Percentiles rank a stretch among this genome's conserved stretches.
Evolutionary conservation across 371 early-diverging fungal species (phyloP).

Genomic region (Mortierella sp.): DNA sequence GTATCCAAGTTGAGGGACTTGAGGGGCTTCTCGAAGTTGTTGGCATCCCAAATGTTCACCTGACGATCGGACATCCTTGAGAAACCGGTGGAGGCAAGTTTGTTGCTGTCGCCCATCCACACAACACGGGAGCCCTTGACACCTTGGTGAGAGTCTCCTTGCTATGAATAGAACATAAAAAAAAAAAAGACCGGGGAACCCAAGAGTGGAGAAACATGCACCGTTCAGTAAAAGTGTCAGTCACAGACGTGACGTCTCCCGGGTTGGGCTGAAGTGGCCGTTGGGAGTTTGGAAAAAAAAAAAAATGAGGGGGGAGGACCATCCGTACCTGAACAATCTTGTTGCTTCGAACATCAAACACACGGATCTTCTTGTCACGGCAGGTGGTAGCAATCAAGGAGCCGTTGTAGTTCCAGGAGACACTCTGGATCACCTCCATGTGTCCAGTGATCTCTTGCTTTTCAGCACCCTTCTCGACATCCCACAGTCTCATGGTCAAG

Average conservation of each 20-base stretch:
- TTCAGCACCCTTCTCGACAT: constrained; percentile 92
- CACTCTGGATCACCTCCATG: constrained; percentile 90
- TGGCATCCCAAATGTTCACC: constrained; percentile 88
- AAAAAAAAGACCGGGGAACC: background rate
- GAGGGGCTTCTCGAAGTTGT: constrained; percentile 80
- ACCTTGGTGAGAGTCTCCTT: constrained; percentile 91
- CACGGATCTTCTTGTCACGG: constrained; percentile 94
- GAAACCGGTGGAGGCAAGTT: constrained; percentile 95
- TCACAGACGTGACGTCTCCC: background rate
- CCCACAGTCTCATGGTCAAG: constrained; percentile 96
- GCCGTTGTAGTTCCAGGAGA: constrained; percentile 92
- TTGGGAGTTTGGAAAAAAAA: background rate
- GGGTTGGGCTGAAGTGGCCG: background rate
- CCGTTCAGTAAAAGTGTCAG: too few relatives aligned
- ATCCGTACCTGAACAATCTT: constrained; percentile 72
- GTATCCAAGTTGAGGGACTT: constrained; percentile 87
- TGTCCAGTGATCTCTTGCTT: constrained; percentile 91
- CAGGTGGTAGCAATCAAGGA: constrained; percentile 90
- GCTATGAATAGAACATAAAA: constrained; percentile 33
- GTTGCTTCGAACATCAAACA: constrained; percentile 92
- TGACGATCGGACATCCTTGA: constrained; percentile 93
- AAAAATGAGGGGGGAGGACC: constrained; percentile 4
- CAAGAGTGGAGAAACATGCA: too few relatives aligned
- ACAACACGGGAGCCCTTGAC: constrained; percentile 95
- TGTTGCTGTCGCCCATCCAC: constrained; percentile 89